These are phyloP conservation scores for Drechmeria coniospora DNA, from an alignment of 2,329 filamentous ascomycete genomes.

Conservation along the genomic window DNA sequence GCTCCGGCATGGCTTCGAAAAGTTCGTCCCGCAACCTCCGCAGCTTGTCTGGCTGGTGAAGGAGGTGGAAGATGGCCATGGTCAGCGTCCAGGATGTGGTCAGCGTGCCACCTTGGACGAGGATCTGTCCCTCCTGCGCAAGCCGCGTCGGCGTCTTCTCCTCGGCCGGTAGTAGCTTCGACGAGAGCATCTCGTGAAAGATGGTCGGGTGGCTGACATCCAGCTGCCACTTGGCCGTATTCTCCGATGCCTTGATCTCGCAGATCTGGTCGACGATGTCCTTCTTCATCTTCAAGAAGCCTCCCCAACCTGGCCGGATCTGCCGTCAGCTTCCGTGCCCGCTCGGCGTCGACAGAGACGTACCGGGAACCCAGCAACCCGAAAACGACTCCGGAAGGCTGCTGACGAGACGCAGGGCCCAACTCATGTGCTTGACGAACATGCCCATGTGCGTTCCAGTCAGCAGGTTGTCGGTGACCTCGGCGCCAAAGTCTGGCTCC, in stretches of 20 bases:
- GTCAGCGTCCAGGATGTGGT: conserved; percentile 23
- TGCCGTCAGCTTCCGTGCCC: conserved; percentile 7
- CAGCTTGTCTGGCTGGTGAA: conserved; percentile 15
- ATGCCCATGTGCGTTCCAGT: conserved; percentile 22
- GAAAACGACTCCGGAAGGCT: conserved; percentile 19
- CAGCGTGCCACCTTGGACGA: conserved; percentile 23
- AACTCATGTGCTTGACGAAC: conserved; percentile 19
- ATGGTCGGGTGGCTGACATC: conserved; percentile 20
- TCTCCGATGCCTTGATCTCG: conserved; percentile 18
- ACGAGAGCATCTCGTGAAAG: conserved; percentile 18
- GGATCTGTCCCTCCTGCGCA: conserved; percentile 21
- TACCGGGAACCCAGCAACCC: conserved; percentile 17
- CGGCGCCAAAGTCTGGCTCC: conserved; percentile 17
- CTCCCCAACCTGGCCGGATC: conserved; percentile 16
- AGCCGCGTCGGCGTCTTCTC: conserved; percentile 20
- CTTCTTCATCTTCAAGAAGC: conserved; percentile 23
- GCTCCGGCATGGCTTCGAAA: conserved; percentile 17
- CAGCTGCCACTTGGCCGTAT: conserved; percentile 17
- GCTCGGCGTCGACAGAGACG: conserved; percentile 5
- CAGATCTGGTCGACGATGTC: conserved; percentile 20
- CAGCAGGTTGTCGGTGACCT: conserved; percentile 19
- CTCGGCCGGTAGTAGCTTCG: conserved; percentile 13
- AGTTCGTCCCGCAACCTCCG: conserved; percentile 20
- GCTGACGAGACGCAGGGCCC: conserved; percentile 19
- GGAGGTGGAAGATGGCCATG: conserved; percentile 19